phyloP scores from a whole-genome alignment of 2,329 filamentous ascomycete genomes.

The Aspergillus spinulosporus region DNA sequence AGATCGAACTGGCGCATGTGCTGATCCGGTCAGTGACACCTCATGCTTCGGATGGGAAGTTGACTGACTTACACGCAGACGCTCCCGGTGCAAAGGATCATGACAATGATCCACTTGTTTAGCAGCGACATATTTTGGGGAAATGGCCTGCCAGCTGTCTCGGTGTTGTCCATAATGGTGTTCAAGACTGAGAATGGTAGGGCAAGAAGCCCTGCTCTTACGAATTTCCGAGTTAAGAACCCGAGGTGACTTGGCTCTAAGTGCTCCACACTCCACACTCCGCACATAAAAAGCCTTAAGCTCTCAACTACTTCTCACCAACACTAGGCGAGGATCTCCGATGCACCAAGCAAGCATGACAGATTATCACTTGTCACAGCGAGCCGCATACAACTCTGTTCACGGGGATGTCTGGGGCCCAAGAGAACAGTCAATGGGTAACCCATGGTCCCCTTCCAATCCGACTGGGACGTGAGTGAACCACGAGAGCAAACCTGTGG shows the following conservation, averaged over 20 bases:
- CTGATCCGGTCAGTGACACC: neutral
- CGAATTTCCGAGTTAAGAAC: neutral
- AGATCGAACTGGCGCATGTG: conserved; percentile 59
- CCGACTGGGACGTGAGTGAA: neutral
- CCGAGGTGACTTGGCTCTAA: neutral
- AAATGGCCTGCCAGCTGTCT: neutral
- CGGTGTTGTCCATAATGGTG: neutral
- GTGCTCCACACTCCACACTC: neutral
- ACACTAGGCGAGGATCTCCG: neutral
- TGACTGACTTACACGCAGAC: neutral
- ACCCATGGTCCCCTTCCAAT: neutral
- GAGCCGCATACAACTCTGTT: neutral
- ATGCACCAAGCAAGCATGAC: neutral
- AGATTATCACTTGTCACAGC: neutral
- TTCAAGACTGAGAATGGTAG: neutral
- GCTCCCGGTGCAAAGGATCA: neutral
- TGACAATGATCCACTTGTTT: neutral
- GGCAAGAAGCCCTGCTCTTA: neutral
- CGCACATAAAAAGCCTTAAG: neutral
- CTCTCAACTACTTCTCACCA: neutral
- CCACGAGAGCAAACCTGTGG: neutral
- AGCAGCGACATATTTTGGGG: neutral
- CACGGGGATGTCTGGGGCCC: neutral
- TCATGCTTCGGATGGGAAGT: too few relatives aligned
- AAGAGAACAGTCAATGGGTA: neutral